Conservation (phyloP, 73 alveolate genomes). For the Paramecium sexaurelia region DNA sequence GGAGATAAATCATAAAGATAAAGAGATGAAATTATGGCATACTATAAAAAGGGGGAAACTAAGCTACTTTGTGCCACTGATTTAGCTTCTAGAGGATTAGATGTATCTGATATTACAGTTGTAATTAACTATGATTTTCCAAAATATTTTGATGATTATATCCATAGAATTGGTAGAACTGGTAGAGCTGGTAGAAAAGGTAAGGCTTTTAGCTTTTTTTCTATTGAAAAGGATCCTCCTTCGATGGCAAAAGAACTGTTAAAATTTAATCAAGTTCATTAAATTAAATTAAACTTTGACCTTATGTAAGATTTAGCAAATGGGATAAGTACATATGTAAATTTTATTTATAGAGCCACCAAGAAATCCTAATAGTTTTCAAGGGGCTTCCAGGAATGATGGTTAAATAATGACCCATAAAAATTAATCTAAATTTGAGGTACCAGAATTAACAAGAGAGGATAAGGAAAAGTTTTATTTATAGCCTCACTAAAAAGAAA, state of each 20-base stretch:
- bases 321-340: not conserved
- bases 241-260: constrained; percentile 27
- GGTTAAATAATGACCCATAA: not conserved
- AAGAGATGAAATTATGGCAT: constrained; percentile 76
- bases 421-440: not conserved
- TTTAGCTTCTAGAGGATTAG: constrained; percentile 95
- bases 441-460: not conserved
- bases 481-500: not conserved
- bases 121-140: constrained; percentile 96
- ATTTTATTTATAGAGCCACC: not conserved
- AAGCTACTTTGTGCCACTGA: constrained; percentile 92
- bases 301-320: not conserved
- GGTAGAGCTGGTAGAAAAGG: constrained; percentile 95
- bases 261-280: not conserved
- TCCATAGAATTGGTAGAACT: constrained; percentile 96
- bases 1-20: constrained; percentile 88
- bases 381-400: not conserved
- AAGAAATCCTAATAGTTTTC: not conserved
- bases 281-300: not conserved
- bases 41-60: constrained; percentile 73
- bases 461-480: not conserved
- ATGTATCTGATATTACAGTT: constrained; percentile 83
- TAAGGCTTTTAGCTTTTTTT: constrained; percentile 69
- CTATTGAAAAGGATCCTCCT: constrained; percentile 46
- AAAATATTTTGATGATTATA: constrained; percentile 86